Base-by-base conservation (phyloP, 805 yeast species). In the Hanseniaspora mollemarum region DNA sequence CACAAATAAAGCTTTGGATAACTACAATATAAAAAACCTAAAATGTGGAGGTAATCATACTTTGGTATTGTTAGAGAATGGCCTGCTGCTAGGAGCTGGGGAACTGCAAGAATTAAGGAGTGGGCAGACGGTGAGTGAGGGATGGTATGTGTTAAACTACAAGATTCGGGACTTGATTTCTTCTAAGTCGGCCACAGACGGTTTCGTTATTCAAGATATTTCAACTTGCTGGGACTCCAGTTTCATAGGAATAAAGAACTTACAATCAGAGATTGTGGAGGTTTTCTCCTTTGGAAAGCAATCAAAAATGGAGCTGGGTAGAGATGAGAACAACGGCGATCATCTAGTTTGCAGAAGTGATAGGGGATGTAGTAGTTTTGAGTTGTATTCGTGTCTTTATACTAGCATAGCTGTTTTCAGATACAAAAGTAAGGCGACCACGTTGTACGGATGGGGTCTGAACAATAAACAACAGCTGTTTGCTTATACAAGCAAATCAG, bases 41-140 rank as follows among this genome's bases (percentile, higher is more conserved):
- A 73, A 71, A 0, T 78, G 87, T 57, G 96, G 96, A 3, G 96
- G 97, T 0, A 88, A 88, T 58, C 96, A 90, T 61, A 81, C 94
- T 0, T 57, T 85, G 16, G 54, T 86, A 2, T 61, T 87, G 7
- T 61, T 75, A 12, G 67, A 64, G 1, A 64, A 71, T 43, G 90
- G 90, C 0, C 61, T 64, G 0, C 62, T 81, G 1, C 79, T 64
- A 55, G 75, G 74, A 0, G 57, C 76, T 45, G 96, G 96, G 0
- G 51, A 48, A 13, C n/a, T 48, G 15, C 8, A 16, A 18, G 51
- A 48, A 15, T 16, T 48, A 6, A n/a, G 38, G 24, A 40, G 26
- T n/a, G 12, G 19, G 2, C 16, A 15, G 9, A 16, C 9, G 3
- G 16, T 48, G 3, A 7, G 3, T 25, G 36, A 48, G 10, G 39